phyloP scores from a whole-genome alignment of 2,329 filamentous ascomycete genomes.

The Diplocarpon mali region DNA sequence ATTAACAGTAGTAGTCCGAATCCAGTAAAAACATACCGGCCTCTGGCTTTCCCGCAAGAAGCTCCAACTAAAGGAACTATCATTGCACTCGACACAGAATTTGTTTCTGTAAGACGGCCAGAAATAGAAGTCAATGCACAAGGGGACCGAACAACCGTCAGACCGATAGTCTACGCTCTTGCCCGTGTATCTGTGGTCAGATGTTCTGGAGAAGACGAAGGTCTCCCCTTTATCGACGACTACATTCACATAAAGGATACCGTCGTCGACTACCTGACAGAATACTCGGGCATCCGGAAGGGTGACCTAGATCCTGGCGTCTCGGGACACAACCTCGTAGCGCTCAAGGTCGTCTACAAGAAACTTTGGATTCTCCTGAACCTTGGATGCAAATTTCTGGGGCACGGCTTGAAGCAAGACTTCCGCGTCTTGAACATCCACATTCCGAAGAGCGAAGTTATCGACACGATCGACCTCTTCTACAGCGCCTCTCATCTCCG shows the following conservation, averaged over 20 bases:
- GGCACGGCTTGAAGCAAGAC: slow-evolving; percentile 87
- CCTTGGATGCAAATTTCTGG: slow-evolving; percentile 84
- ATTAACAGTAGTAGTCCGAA: slow-evolving; percentile 14
- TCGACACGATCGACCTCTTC: slow-evolving; percentile 90
- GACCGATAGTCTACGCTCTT: slow-evolving; percentile 80
- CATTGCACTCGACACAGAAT: slow-evolving; percentile 89
- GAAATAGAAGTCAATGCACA: slow-evolving; percentile 96
- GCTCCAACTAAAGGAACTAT: slow-evolving; percentile 60
- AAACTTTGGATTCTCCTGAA: slow-evolving; percentile 96
- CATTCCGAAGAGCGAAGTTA: slow-evolving; percentile 78
- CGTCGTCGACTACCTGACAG: slow-evolving; percentile 90
- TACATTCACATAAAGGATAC: slow-evolving; percentile 88
- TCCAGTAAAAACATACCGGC: slow-evolving; percentile 44
- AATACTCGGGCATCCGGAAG: slow-evolving; percentile 81
- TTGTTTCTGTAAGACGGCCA: slow-evolving; percentile 82
- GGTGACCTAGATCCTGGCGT: slow-evolving; percentile 71
- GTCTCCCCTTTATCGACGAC: slow-evolving; percentile 87
- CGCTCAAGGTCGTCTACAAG: slow-evolving; percentile 89
- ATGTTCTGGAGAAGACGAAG: slow-evolving; percentile 66
- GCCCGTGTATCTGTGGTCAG: slow-evolving; percentile 89
- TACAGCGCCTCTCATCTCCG: slow-evolving; percentile 70
- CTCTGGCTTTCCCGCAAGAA: slow-evolving; percentile 49
- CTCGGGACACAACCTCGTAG: slow-evolving; percentile 74
- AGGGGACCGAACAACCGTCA: slow-evolving; percentile 81
- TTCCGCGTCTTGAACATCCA: slow-evolving; percentile 98